These are phyloP conservation scores for Lactarius deliciosus DNA, from an alignment of 768 basidiomycete genomes.

Conservation along the genomic window DNA sequence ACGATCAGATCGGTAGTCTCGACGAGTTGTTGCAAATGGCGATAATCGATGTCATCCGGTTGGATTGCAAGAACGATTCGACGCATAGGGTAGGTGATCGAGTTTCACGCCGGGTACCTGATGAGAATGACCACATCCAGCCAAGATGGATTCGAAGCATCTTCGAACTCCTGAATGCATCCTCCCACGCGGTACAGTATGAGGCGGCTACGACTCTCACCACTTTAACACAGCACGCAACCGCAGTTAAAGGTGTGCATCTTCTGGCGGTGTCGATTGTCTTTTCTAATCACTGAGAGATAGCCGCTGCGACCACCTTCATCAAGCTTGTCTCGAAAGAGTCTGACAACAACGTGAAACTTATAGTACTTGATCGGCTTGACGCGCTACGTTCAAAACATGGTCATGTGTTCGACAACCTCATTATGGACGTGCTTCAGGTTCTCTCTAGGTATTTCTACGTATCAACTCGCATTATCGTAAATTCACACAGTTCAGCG, in stretches of 20 bases:
- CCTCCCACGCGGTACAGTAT: constrained; percentile 94
- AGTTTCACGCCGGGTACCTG: neutral
- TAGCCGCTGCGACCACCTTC: constrained; percentile 86
- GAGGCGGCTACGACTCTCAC: constrained; percentile 96
- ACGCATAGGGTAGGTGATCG: constrained; percentile 64
- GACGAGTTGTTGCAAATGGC: constrained; percentile 96
- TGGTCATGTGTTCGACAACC: constrained; percentile 81
- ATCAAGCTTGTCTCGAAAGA: constrained; percentile 91
- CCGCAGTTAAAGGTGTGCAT: constrained; percentile 84
- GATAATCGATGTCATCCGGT: constrained; percentile 88
- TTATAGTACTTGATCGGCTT: constrained; percentile 92
- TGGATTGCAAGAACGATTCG: constrained; percentile 86
- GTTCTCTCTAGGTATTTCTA: constrained; percentile 68
- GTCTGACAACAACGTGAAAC: constrained; percentile 98
- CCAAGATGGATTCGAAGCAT: constrained; percentile 93
- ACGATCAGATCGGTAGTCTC: constrained; percentile 76
- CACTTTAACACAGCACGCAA: constrained; percentile 90
- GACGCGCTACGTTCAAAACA: constrained; percentile 81
- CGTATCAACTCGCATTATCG: neutral
- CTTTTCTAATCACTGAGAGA: neutral
- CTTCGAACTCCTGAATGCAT: constrained; percentile 85
- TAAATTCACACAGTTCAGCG: constrained; percentile 45
- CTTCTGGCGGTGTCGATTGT: neutral
- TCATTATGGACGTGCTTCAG: constrained; percentile 95
- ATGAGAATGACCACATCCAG: constrained; percentile 40